These are phyloP conservation scores for Lentinus brumalis DNA, from an alignment of 768 basidiomycete species.

Conservation along the genomic window DNA sequence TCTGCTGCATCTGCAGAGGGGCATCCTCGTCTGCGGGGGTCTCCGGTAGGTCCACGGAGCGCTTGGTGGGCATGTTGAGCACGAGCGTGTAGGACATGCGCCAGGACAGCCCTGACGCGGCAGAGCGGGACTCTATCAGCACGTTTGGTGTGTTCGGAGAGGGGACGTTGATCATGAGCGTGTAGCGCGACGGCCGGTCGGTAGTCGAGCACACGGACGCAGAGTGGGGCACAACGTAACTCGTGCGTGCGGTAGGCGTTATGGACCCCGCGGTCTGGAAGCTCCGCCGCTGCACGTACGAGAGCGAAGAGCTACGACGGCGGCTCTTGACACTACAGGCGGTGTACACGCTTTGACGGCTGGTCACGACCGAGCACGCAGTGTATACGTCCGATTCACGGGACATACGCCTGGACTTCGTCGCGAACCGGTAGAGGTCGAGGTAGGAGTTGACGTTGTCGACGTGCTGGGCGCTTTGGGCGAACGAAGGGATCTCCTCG, in stretches of 20 bases:
- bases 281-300: background rate
- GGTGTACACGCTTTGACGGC: background rate
- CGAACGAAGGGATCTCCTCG: constrained; percentile 18
- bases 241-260: constrained; percentile 8
- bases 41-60: background rate
- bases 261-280: background rate
- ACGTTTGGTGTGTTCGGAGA: background rate
- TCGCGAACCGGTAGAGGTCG: constrained; percentile 28
- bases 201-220: background rate
- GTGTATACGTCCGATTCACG: constrained; percentile 10
- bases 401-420: background rate
- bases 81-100: constrained; percentile 1
- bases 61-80: constrained; percentile 2
- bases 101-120: background rate
- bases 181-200: background rate
- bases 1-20: constrained; percentile 14
- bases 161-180: background rate
- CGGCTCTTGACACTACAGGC: background rate
- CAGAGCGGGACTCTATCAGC: background rate
- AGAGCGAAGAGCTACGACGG: background rate
- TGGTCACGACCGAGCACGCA: background rate
- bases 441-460: constrained; percentile 26
- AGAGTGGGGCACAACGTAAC: constrained; percentile 8
- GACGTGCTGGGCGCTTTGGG: constrained; percentile 22
- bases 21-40: constrained; percentile 10